phyloP scores from a whole-genome alignment of 2,329 filamentous ascomycete genomes.

The Trichoderma sp. region DNA sequence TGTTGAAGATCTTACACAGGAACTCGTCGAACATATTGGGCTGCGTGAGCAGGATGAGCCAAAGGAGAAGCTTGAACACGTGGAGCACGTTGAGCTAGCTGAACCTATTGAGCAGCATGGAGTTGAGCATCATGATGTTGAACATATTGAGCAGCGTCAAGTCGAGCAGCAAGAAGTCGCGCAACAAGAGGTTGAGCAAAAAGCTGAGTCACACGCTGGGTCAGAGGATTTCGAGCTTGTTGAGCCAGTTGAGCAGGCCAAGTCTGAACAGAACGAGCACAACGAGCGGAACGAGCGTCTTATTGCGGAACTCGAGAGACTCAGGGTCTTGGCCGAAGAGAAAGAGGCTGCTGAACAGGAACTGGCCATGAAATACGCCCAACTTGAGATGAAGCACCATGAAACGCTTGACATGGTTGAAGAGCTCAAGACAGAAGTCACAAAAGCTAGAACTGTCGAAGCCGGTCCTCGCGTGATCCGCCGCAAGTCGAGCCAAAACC shows the following conservation, averaged over 20 bases:
- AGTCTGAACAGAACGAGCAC: slow-evolving; percentile 25
- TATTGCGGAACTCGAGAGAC: slow-evolving; percentile 66
- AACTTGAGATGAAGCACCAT: slow-evolving; percentile 79
- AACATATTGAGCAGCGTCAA: not conserved
- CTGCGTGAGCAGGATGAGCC: not conserved
- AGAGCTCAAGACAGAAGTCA: slow-evolving; percentile 83
- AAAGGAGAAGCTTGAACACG: not conserved
- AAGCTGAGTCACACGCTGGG: not conserved
- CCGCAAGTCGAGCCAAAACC: slow-evolving; percentile 87
- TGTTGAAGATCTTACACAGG: slow-evolving; percentile 43
- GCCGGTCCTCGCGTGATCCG: slow-evolving; percentile 76
- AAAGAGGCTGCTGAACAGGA: slow-evolving; percentile 74
- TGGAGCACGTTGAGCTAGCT: not conserved
- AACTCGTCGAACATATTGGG: slow-evolving; percentile 18
- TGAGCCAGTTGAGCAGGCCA: not conserved
- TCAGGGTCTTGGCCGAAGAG: slow-evolving; percentile 71
- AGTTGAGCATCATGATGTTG: not conserved
- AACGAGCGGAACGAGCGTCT: slow-evolving; percentile 10
- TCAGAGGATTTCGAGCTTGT: not conserved
- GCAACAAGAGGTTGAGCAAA: not conserved
- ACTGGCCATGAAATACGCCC: slow-evolving; percentile 76
- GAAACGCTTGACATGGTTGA: slow-evolving; percentile 84
- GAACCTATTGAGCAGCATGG: not conserved
- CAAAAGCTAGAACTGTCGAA: slow-evolving; percentile 68
- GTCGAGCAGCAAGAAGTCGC: not conserved